These are phyloP conservation scores for Xylariaceae sp. DNA, from an alignment of 2,329 filamentous ascomycete species.

Conservation along the genomic window DNA sequence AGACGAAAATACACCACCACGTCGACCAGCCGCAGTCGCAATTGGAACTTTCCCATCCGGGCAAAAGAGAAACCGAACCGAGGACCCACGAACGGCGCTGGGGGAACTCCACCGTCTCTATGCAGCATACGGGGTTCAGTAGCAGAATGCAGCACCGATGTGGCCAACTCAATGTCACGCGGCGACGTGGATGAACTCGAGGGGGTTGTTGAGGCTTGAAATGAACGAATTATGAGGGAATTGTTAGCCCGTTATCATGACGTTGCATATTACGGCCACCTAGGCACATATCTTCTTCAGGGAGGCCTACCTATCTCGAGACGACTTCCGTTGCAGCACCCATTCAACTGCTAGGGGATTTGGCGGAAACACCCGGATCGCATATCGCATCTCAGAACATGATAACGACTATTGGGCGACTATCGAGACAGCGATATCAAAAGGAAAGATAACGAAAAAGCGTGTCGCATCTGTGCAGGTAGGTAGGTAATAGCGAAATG, in stretches of 20 bases:
- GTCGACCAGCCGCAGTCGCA: neutral
- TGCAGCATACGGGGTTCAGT: neutral
- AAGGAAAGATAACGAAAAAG: neutral
- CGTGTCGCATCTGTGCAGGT: neutral
- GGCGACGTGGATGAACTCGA: neutral
- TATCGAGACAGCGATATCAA: slow-evolving; percentile 1
- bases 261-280: neutral
- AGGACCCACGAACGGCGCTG: neutral
- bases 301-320: neutral
- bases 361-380: slow-evolving; percentile 8
- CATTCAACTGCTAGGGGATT: slow-evolving; percentile 5
- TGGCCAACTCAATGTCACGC: neutral
- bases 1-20: neutral
- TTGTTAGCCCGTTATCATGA: neutral
- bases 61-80: neutral
- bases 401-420: slow-evolving; percentile 1
- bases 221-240: neutral
- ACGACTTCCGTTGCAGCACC: neutral
- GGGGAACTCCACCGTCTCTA: neutral
- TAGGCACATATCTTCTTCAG: neutral
- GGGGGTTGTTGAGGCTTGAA: neutral
- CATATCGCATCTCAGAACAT: slow-evolving; percentile 7
- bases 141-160: too few species aligned
- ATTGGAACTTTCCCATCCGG: neutral
- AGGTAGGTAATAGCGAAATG: neutral